Evolutionary conservation across 2,329 filamentous ascomycete genomes (phyloP).

Genomic region (Botrytis sinoallii): DNA sequence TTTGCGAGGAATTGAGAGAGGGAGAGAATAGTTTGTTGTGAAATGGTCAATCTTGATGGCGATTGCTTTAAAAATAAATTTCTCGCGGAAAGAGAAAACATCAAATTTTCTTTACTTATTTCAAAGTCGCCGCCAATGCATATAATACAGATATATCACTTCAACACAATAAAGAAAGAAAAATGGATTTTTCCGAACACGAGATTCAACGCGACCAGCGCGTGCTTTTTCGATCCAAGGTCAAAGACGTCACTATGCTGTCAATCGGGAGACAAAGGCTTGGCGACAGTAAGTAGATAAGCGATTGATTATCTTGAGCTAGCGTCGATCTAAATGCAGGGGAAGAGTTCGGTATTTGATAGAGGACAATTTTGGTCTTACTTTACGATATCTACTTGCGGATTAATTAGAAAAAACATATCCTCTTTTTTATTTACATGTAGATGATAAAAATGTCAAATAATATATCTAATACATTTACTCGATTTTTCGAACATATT

Average conservation of each 20-base stretch:
- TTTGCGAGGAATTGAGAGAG: background rate
- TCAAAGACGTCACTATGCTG: conserved; percentile 4
- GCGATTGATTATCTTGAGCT: background rate
- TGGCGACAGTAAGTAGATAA: background rate
- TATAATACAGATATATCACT: background rate
- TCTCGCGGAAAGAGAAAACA: background rate
- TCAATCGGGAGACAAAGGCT: background rate
- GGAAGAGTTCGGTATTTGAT: background rate
- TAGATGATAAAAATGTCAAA: no score
- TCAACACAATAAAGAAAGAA: background rate
- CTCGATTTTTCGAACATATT: no score
- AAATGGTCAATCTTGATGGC: background rate
- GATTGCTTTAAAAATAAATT: background rate
- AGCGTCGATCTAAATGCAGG: conserved; percentile 1
- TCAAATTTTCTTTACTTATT: background rate
- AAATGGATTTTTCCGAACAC: background rate
- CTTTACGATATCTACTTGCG: background rate
- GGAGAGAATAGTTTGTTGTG: background rate
- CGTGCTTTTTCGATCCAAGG: conserved; percentile 1
- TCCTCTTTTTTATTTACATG: background rate
- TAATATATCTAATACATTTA: no score
- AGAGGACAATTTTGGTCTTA: background rate
- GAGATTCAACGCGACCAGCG: background rate
- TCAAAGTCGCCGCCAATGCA: background rate
- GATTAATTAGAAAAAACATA: background rate